Conservation (phyloP, 2,329 filamentous ascomycete genomes). For the Scorias spongiosa region DNA sequence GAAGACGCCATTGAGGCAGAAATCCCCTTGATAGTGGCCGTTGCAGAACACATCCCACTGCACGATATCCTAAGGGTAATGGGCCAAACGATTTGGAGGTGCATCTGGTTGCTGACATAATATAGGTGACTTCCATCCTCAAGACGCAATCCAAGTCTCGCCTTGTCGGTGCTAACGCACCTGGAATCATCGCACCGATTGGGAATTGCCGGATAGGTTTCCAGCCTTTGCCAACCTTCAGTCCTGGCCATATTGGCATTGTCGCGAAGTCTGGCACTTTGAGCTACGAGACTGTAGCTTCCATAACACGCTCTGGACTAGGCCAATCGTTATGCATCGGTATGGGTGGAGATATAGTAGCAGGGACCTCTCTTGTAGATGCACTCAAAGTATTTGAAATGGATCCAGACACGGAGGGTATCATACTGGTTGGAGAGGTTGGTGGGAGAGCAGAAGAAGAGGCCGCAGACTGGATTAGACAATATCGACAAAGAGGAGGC, state of each 20-base stretch:
- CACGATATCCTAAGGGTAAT: conserved; percentile 60
- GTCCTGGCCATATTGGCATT: conserved; percentile 54
- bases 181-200: conserved; percentile 62
- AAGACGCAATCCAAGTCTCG: conserved; percentile 56
- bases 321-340: conserved; percentile 66
- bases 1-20: conserved; percentile 69
- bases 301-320: conserved; percentile 56
- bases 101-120: conserved; percentile 1
- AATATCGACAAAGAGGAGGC: conserved; percentile 41
- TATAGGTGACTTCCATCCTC: conserved; percentile 51
- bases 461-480: conserved; percentile 57
- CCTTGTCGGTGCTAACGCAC: conserved; percentile 66
- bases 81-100: neutral
- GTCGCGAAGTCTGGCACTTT: conserved; percentile 69
- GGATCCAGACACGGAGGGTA: conserved; percentile 54
- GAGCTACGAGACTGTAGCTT: conserved; percentile 65
- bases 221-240: conserved; percentile 59
- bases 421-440: conserved; percentile 58
- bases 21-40: conserved; percentile 61
- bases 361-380: conserved; percentile 61
- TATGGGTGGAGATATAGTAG: conserved; percentile 61
- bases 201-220: conserved; percentile 60
- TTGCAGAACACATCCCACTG: conserved; percentile 65
- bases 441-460: conserved; percentile 55
- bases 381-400: conserved; percentile 50